These are phyloP conservation scores for Aureobasidium subglaciale DNA, from an alignment of 2,329 filamentous ascomycete species.

Conservation along the genomic window DNA sequence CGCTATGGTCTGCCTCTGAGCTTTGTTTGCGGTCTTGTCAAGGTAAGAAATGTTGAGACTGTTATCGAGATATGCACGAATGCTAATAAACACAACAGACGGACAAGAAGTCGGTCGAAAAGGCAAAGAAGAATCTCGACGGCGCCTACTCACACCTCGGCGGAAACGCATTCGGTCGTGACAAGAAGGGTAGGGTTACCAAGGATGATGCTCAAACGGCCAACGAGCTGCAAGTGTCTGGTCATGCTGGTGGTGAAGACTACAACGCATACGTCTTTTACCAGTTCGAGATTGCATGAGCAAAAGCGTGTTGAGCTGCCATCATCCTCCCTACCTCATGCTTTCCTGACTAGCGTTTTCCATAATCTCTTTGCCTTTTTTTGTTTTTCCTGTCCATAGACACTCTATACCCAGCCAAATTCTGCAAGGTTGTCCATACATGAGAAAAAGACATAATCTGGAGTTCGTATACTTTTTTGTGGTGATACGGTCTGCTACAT, in stretches of 20 bases:
- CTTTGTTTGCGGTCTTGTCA: slow-evolving; percentile 76
- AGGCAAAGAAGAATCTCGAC: slow-evolving; percentile 62
- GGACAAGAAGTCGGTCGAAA: slow-evolving; percentile 71
- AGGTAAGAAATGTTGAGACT: slow-evolving; percentile 51
- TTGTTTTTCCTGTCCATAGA: slow-evolving; percentile 16
- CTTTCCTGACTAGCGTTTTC: background rate
- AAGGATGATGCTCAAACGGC: slow-evolving; percentile 79
- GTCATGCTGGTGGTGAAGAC: slow-evolving; percentile 56
- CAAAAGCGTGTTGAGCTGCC: background rate
- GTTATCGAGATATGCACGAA: background rate
- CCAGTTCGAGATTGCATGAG: slow-evolving; percentile 69
- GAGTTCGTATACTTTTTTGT: slow-evolving; percentile 1
- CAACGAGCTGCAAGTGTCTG: slow-evolving; percentile 76
- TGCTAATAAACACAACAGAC: slow-evolving; percentile 49
- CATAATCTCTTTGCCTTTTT: background rate
- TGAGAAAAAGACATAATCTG: background rate
- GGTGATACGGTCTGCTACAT: background rate
- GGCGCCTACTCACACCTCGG: slow-evolving; percentile 82
- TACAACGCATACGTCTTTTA: slow-evolving; percentile 98
- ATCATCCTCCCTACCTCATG: background rate
- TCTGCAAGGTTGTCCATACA: slow-evolving; percentile 8
- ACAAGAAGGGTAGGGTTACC: slow-evolving; percentile 86
- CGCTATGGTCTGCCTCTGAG: slow-evolving; percentile 88
- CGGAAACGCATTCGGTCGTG: slow-evolving; percentile 85
- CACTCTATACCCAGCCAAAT: slow-evolving; percentile 17